A percentile compares a stretch with the other conserved stretches of the same genome.
These are phyloP conservation scores for Ganoderma meredithae DNA, from an alignment of 1,284 basidiomycete genomes.

Conservation along the genomic window DNA sequence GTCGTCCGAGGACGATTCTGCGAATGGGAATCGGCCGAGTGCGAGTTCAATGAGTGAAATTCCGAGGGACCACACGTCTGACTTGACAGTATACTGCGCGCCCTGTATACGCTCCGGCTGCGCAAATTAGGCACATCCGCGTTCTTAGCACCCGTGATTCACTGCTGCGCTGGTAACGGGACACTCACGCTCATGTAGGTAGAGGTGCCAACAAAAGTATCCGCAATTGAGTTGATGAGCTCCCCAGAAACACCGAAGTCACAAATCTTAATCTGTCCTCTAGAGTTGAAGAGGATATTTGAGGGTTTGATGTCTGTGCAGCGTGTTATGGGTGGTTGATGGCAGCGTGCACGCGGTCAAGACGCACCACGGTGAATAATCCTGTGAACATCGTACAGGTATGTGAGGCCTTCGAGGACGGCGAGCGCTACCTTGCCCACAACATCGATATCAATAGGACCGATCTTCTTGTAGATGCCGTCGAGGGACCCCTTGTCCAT, in stretches of 20 bases:
- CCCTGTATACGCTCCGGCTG: constrained; percentile 99
- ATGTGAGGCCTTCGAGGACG: constrained; percentile 94
- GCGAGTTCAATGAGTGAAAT: constrained; percentile 96
- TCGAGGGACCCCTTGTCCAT: constrained; percentile 95
- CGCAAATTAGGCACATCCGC: constrained; percentile 6
- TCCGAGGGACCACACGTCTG: constrained; percentile 97
- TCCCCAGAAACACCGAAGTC: constrained; percentile 99
- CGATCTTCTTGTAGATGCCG: constrained; percentile 93
- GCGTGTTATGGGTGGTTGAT: not conserved
- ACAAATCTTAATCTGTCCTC: constrained; percentile 97
- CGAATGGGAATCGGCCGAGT: constrained; percentile 92
- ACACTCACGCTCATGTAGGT: constrained; percentile 98
- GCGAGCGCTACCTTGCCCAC: constrained; percentile 91
- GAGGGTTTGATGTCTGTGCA: constrained; percentile 98
- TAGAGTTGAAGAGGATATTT: constrained; percentile 94
- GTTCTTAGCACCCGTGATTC: constrained; percentile 24
- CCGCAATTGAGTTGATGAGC: constrained; percentile 97
- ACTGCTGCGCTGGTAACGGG: constrained; percentile 44
- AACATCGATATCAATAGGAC: constrained; percentile 88
- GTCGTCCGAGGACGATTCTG: constrained; percentile 70
- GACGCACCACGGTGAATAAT: constrained; percentile 94
- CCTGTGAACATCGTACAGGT: constrained; percentile 98
- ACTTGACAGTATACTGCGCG: constrained; percentile 96
- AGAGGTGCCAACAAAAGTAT: constrained; percentile 98
- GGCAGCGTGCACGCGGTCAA: not conserved